Evolutionary conservation across 116 monocot species (phyloP).

Genomic region (Phalaenopsis hybrid): DNA sequence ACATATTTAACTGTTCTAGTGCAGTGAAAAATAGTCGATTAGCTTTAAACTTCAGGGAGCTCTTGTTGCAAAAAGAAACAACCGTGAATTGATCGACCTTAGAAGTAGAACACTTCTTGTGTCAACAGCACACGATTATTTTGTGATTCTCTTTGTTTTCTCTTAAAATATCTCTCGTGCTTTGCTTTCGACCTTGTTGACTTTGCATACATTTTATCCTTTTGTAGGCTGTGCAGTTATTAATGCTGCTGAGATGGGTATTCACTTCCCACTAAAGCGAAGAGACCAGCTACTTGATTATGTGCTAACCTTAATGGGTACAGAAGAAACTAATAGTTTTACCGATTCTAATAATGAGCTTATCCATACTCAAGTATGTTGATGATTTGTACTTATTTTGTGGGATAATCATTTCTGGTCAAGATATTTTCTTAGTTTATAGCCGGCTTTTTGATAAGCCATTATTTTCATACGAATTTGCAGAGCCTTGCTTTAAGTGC

Average conservation of each 20-base stretch:
- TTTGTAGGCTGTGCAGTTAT: constrained; percentile 78
- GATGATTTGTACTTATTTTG: neutral
- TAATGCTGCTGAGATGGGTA: constrained; percentile 83
- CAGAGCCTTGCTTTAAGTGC: constrained; percentile 91
- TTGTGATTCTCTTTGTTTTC: neutral
- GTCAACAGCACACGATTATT: neutral
- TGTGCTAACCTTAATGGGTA: constrained; percentile 92
- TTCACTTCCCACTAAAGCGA: constrained; percentile 80
- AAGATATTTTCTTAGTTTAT: neutral
- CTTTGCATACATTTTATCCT: neutral
- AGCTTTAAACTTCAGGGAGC: neutral
- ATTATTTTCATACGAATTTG: constrained; percentile 5
- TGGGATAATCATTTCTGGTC: neutral
- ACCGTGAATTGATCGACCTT: neutral
- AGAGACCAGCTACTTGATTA: constrained; percentile 90
- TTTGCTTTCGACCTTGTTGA: neutral
- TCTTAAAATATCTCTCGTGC: neutral
- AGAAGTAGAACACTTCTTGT: neutral
- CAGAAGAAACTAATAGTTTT: constrained; percentile 59
- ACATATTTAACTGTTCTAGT: no score
- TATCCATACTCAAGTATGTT: constrained; percentile 75
- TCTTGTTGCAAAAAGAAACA: neutral
- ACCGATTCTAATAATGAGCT: constrained; percentile 63
- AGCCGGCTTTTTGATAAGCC: neutral
- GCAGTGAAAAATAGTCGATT: no score